These are phyloP conservation scores for Arachis hypogaea DNA, from an alignment of 306 rosid species.

Conservation along the genomic window DNA sequence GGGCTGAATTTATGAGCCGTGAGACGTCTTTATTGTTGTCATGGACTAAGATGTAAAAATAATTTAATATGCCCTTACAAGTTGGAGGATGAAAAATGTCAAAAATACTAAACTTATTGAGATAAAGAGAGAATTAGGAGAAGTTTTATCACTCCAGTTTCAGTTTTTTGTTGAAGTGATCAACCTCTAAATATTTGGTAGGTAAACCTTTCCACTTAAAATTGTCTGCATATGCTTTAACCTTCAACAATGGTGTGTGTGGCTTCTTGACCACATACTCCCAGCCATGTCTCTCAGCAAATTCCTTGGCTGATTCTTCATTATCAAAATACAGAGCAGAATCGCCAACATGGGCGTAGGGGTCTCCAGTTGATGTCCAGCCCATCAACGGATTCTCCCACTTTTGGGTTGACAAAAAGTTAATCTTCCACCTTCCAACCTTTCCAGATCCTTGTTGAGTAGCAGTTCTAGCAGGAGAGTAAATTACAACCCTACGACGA, in stretches of 20 bases:
- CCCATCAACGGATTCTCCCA: slow-evolving; percentile 99
- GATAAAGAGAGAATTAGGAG: no score
- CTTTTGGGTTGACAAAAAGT: slow-evolving; percentile 93
- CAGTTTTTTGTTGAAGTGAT: no score
- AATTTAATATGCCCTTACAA: no score
- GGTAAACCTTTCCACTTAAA: slow-evolving; percentile 96
- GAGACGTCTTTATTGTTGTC: no score
- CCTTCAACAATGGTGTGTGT: slow-evolving; percentile 87
- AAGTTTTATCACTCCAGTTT: no score
- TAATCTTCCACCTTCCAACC: slow-evolving; percentile 91
- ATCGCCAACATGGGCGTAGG: slow-evolving; percentile 92
- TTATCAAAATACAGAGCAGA: slow-evolving; percentile 81
- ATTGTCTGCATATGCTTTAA: slow-evolving; percentile 86
- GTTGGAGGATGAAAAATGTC: no score
- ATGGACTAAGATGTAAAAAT: no score
- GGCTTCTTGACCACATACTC: slow-evolving; percentile 80
- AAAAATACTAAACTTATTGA: no score
- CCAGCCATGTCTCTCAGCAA: slow-evolving; percentile 96
- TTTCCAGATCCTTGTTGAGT: slow-evolving; percentile 98
- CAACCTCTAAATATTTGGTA: slow-evolving; percentile 37
- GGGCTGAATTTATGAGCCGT: no score
- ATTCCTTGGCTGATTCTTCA: slow-evolving; percentile 81
- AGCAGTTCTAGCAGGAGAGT: slow-evolving; percentile 97
- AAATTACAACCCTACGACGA: slow-evolving; percentile 81
- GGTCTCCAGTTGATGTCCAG: slow-evolving; percentile 99